phyloP scores from a whole-genome alignment of 2,329 filamentous ascomycete genomes.

The Cordyceps pruinosa region DNA sequence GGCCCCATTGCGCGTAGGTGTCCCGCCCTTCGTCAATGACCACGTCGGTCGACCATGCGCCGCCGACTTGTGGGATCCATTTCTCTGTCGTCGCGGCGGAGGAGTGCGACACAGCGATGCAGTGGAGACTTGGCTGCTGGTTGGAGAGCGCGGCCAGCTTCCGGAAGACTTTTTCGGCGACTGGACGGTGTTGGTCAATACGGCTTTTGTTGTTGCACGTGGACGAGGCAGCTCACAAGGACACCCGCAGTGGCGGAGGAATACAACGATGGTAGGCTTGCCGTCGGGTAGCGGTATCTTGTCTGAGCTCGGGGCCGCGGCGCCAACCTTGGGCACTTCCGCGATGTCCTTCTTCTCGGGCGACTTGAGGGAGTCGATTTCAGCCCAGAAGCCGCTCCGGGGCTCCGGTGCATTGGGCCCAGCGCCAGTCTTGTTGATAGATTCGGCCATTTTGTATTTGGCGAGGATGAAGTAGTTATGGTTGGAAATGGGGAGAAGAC shows the following conservation, averaged over 20 bases:
- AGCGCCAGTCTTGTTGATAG: not conserved
- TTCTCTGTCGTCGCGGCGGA: slow-evolving; percentile 43
- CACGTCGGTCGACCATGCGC: slow-evolving; percentile 50
- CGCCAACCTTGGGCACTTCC: slow-evolving; percentile 44
- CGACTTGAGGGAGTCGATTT: slow-evolving; percentile 35
- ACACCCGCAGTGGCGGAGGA: slow-evolving; percentile 67
- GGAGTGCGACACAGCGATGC: slow-evolving; percentile 58
- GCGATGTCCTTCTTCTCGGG: slow-evolving; percentile 36
- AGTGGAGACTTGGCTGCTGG: slow-evolving; percentile 43
- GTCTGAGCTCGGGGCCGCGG: slow-evolving; percentile 47
- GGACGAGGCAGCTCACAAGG: slow-evolving; percentile 48
- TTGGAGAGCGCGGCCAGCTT: slow-evolving; percentile 45
- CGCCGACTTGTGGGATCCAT: slow-evolving; percentile 51
- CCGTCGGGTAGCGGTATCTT: slow-evolving; percentile 45
- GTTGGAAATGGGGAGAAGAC: not conserved
- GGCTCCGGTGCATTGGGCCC: not conserved
- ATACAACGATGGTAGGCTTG: slow-evolving; percentile 56
- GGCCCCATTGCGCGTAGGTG: slow-evolving; percentile 58
- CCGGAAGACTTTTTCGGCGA: slow-evolving; percentile 61
- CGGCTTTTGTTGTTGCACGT: not conserved
- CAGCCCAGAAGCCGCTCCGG: slow-evolving; percentile 26
- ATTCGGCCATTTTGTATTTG: not conserved
- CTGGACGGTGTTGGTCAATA: slow-evolving; percentile 29
- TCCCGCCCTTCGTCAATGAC: slow-evolving; percentile 54
- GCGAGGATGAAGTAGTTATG: not conserved